Evolutionary conservation across 441 rosid genomes (phyloP).

Genomic region (Erysimum pusillum): DNA sequence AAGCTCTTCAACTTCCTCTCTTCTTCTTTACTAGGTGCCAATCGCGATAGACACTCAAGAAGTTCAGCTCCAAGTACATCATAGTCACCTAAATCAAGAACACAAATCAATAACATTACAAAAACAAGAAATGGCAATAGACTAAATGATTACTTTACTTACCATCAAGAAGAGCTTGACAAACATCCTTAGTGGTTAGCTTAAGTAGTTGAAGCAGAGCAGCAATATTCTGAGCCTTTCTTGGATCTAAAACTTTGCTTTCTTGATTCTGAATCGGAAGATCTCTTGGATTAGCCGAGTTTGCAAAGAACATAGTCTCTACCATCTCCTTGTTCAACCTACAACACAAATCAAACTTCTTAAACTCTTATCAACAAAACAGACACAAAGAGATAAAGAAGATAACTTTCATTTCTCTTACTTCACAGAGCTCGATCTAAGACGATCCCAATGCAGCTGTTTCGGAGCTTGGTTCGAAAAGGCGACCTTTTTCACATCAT

Average conservation of each 20-base stretch:
- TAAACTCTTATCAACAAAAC: neutral
- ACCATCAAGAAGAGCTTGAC: constrained; percentile 87
- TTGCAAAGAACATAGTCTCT: constrained; percentile 72
- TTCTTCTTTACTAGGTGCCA: constrained; percentile 51
- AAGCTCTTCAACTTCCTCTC: constrained; percentile 44
- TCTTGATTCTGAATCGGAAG: constrained; percentile 57
- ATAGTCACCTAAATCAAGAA: constrained; percentile 60
- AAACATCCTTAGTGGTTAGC: constrained; percentile 85
- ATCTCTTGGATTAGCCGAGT: constrained; percentile 57
- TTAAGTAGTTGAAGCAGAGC: constrained; percentile 76
- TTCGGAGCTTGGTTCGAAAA: constrained; percentile 70
- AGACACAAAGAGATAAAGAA: neutral
- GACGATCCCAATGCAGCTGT: constrained; percentile 89
- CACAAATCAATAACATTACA: constrained; percentile 1
- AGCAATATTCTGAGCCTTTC: constrained; percentile 85
- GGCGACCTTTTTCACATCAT: constrained; percentile 45
- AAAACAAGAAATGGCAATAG: neutral
- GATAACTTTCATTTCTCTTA: constrained; percentile 78
- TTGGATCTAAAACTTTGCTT: constrained; percentile 67
- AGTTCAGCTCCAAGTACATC: constrained; percentile 44
- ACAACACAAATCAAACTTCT: constrained; percentile 48
- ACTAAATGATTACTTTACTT: constrained; percentile 47
- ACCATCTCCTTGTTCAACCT: constrained; percentile 95
- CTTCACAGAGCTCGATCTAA: constrained; percentile 87
- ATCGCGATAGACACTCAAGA: constrained; percentile 48